These are phyloP conservation scores for Backusella morwellensis DNA, from an alignment of 192 early-diverging fungal genomes.

Conservation along the genomic window DNA sequence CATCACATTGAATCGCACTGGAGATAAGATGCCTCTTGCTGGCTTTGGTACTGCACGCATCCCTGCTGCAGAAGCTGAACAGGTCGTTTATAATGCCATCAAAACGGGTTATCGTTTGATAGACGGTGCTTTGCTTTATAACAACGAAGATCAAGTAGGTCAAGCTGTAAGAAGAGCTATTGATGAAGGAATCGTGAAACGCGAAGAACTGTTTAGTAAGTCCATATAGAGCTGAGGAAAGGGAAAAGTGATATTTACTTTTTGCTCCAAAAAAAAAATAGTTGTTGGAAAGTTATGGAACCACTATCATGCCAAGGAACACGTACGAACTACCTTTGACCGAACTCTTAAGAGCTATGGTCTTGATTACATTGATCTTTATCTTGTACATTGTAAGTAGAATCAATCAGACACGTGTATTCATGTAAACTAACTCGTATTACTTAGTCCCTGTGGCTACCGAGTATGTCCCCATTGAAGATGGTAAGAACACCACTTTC, in stretches of 20 bases:
- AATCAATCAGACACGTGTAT: not conserved
- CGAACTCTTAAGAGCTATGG: conserved; percentile 23
- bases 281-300: conserved; percentile 20
- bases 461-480: conserved; percentile 43
- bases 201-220: conserved; percentile 45
- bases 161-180: conserved; percentile 49
- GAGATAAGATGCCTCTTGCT: conserved; percentile 49
- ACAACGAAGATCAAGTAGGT: conserved; percentile 61
- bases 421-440: too few species aligned
- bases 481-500: conserved; percentile 42
- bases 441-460: conserved; percentile 18
- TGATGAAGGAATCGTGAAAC: conserved; percentile 46
- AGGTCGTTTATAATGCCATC: conserved; percentile 40
- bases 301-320: too few species aligned
- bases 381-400: conserved; percentile 60
- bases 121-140: conserved; percentile 60
- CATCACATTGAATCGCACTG: conserved; percentile 42
- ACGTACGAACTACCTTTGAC: too few species aligned
- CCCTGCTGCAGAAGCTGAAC: conserved; percentile 31
- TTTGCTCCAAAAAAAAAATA: not conserved
- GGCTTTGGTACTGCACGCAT: conserved; percentile 54
- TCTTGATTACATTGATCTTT: conserved; percentile 62
- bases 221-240: not conserved
- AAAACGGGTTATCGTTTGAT: conserved; percentile 35
- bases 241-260: not conserved